phyloP scores from a whole-genome alignment of 2,329 filamentous ascomycete genomes.

The Ramularia endophylla region DNA sequence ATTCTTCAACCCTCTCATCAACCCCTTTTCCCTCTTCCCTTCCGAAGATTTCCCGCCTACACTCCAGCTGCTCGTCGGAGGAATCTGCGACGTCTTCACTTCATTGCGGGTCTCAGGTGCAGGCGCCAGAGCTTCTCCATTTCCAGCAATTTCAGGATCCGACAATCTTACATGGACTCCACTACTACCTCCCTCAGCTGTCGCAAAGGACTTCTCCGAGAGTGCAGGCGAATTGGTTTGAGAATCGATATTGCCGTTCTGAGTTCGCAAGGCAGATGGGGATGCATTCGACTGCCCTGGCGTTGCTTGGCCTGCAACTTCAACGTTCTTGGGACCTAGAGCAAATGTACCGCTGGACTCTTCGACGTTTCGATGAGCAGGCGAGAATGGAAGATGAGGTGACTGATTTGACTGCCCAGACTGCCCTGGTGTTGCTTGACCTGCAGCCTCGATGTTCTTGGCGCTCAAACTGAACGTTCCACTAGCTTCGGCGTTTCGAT shows the following conservation, averaged over 20 bases:
- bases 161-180: too few species aligned
- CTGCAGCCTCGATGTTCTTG: not conserved
- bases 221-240: too few species aligned
- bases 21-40: not conserved
- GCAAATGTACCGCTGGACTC: not conserved
- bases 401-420: not conserved
- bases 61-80: not conserved
- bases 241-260: too few species aligned
- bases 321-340: not conserved
- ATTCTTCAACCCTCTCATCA: not conserved
- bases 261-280: too few species aligned
- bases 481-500: not conserved
- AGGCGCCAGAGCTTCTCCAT: not conserved
- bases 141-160: not conserved
- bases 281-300: too few species aligned
- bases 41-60: not conserved
- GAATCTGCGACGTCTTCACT: not conserved
- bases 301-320: not conserved
- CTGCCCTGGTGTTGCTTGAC: too few species aligned
- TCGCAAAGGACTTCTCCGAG: too few species aligned
- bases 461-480: not conserved
- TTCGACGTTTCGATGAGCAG: not conserved
- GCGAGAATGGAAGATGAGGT: not conserved
- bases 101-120: too few species aligned
- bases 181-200: too few species aligned